Percentiles rank a stretch among this genome's conserved stretches.
Evolutionary conservation across 805 yeast genomes (phyloP).

Genomic region (Cyberlindnera saturnus): DNA sequence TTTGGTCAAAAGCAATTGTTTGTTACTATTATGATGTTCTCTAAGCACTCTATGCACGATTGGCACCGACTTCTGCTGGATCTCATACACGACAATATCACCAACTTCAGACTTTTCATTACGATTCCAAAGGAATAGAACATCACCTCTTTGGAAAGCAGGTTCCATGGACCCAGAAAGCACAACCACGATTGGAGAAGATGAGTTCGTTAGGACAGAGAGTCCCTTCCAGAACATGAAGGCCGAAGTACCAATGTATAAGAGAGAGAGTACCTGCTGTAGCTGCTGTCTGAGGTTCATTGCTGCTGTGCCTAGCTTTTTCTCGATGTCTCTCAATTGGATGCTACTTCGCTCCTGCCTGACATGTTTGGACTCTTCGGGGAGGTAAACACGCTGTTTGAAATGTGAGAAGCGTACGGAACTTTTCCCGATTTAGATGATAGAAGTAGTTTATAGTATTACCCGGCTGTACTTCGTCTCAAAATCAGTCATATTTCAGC

Average conservation of each 20-base stretch:
- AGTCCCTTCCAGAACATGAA: slow-evolving; percentile 88
- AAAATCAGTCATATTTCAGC: no score
- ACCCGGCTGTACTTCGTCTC: no score
- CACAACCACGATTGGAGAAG: slow-evolving; percentile 94
- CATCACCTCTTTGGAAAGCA: slow-evolving; percentile 97
- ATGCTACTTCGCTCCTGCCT: background rate
- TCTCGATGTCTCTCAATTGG: background rate
- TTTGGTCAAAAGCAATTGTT: slow-evolving; percentile 80
- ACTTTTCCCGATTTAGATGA: no score
- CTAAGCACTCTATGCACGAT: slow-evolving; percentile 93
- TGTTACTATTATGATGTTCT: slow-evolving; percentile 54
- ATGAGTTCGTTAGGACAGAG: slow-evolving; percentile 69
- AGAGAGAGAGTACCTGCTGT: slow-evolving; percentile 62
- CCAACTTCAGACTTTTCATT: slow-evolving; percentile 66
- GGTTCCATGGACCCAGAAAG: slow-evolving; percentile 99
- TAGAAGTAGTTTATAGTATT: no score
- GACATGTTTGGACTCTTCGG: no score
- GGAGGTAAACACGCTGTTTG: no score
- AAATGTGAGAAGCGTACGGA: no score
- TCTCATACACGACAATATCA: slow-evolving; percentile 89
- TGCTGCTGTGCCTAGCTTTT: background rate
- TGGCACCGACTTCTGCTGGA: slow-evolving; percentile 77
- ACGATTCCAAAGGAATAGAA: slow-evolving; percentile 86
- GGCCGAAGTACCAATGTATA: slow-evolving; percentile 81
- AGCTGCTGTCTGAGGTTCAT: slow-evolving; percentile 60